Evolutionary conservation across 2,329 filamentous ascomycete genomes (phyloP).

Genomic region (Aspergillus sp.): DNA sequence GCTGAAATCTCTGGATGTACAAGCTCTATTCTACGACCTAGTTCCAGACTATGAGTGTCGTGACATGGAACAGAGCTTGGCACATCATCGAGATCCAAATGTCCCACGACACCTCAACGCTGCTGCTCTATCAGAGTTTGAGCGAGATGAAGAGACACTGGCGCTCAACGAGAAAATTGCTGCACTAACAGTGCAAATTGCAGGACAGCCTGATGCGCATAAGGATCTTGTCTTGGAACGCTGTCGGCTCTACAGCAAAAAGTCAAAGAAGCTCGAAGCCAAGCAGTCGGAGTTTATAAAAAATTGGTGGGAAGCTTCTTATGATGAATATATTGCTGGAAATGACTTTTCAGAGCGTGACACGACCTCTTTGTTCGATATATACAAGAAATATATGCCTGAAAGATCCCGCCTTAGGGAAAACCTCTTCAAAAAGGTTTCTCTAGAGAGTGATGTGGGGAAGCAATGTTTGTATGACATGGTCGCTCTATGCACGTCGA

Average conservation of each 20-base stretch:
- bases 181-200: constrained; percentile 8
- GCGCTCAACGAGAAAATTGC: constrained; percentile 10
- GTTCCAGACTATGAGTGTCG: constrained; percentile 13
- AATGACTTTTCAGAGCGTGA: constrained; percentile 13
- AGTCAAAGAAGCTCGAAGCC: constrained; percentile 8
- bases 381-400: constrained; percentile 15
- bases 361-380: constrained; percentile 11
- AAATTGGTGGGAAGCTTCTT: constrained; percentile 12
- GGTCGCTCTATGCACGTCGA: constrained; percentile 9
- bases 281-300: constrained; percentile 9
- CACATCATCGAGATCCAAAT: constrained; percentile 14
- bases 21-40: constrained; percentile 12
- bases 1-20: constrained; percentile 13
- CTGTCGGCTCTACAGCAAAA: constrained; percentile 11
- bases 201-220: constrained; percentile 5
- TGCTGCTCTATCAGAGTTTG: constrained; percentile 7
- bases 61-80: constrained; percentile 16
- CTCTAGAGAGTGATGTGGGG: constrained; percentile 12
- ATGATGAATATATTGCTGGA: constrained; percentile 13
- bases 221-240: constrained; percentile 4
- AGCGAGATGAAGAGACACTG: constrained; percentile 7
- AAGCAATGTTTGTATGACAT: constrained; percentile 14
- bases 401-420: constrained; percentile 5
- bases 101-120: constrained; percentile 9
- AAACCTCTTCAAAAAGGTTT: constrained; percentile 9